These are phyloP conservation scores for Emydomyces testavorans DNA, from an alignment of 2,329 filamentous ascomycete genomes.

Conservation along the genomic window DNA sequence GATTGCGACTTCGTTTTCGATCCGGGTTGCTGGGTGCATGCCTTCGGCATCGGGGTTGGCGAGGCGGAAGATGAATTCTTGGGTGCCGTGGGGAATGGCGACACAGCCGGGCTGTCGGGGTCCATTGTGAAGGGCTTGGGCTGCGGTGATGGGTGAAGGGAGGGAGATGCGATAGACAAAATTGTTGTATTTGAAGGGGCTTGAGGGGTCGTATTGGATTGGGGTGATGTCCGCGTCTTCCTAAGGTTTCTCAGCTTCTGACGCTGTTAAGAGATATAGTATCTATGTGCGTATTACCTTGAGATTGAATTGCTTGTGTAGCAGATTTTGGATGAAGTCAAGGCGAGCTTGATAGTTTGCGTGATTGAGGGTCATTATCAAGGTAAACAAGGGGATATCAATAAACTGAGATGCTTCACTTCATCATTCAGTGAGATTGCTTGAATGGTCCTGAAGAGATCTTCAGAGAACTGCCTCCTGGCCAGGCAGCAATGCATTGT, in stretches of 20 bases:
- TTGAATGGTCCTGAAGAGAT: no score
- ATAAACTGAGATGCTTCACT: no score
- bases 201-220: constrained; percentile 26
- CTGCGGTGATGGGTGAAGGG: constrained; percentile 12
- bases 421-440: no score
- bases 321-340: no score
- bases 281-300: no score
- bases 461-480: no score
- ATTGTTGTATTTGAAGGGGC: constrained; percentile 29
- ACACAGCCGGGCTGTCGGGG: constrained; percentile 21
- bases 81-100: constrained; percentile 20
- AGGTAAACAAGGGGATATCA: no score
- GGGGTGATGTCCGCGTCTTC: background rate
- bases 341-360: no score
- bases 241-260: background rate
- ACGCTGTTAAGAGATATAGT: background rate
- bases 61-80: constrained; percentile 26
- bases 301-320: no score
- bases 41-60: constrained; percentile 26
- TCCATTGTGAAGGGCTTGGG: background rate
- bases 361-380: no score
- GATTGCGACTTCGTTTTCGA: constrained; percentile 28
- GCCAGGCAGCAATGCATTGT: no score
- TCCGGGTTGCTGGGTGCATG: constrained; percentile 20
- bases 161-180: constrained; percentile 26